These are phyloP conservation scores for Babesia divergens DNA, from an alignment of 169 alveolate genomes.

Conservation along the genomic window DNA sequence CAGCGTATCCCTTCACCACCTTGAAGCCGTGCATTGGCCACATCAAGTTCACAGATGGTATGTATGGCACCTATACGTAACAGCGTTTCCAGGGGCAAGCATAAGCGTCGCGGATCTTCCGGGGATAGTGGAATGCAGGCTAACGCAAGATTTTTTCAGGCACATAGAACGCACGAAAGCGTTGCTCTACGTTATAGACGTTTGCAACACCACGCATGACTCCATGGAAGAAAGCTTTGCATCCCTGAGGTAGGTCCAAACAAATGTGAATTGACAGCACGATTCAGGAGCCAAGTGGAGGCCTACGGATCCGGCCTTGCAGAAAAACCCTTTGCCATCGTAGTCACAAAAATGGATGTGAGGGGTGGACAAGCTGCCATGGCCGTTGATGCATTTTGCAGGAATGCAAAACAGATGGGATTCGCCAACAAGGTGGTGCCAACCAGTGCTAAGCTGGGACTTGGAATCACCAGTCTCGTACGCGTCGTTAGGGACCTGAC, in stretches of 20 bases:
- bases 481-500: constrained; percentile 4
- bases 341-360: constrained; percentile 55
- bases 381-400: constrained; percentile 21
- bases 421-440: constrained; percentile 2
- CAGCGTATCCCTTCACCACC: constrained; percentile 61
- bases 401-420: background rate
- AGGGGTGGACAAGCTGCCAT: constrained; percentile 13
- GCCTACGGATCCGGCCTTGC: constrained; percentile 25
- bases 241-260: constrained; percentile 12
- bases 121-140: constrained; percentile 49
- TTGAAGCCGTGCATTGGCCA: constrained; percentile 50
- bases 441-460: constrained; percentile 44
- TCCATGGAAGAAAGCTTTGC: constrained; percentile 38
- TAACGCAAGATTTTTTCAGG: constrained; percentile 28
- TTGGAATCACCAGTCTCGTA: constrained; percentile 22
- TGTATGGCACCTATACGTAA: background rate
- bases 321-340: constrained; percentile 45
- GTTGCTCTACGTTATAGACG: constrained; percentile 50
- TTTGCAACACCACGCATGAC: constrained; percentile 33
- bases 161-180: constrained; percentile 59
- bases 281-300: constrained; percentile 23
- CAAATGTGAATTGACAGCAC: too few species aligned
- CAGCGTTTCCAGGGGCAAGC: constrained; percentile 7
- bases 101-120: constrained; percentile 57
- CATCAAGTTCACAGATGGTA: constrained; percentile 51